Evolutionary conservation across 495 filamentous ascomycete genomes (phyloP), one percentile per base, ranked within the genome.

Genomic region (Haplographium delicatum): DNA sequence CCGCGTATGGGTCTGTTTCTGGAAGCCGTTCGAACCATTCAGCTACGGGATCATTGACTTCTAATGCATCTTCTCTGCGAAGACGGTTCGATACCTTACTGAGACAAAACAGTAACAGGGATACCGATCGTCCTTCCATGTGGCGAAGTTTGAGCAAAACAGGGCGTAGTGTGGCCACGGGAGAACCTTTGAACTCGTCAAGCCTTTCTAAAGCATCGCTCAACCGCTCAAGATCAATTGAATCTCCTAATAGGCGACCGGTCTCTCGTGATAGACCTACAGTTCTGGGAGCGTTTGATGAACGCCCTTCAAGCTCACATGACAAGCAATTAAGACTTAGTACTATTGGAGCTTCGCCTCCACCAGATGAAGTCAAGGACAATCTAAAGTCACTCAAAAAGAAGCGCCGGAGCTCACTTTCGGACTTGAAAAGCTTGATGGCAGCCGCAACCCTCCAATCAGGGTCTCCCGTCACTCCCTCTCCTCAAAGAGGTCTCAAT

Each of bases 141-240:
- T 87, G 91, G 79, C 81, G 93, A 51, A 94, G 82, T 2, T 67
- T 96, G 52, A 95, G 90, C 71, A 98, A 98, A 68, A 84, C 81
- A 60, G 81, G 78, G 44, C 74, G 76, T 27, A 68, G 71, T 34
- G 66, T 71, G 59, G 80, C 70, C 9, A 68, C 76, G 10, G 74
- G 69, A 3, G 83, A 84, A 47, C 66, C 58, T 46, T 44, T 72
- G 34, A 66, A 73, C 22, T 65, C 71, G n/a, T 65, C 68, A 24
- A 88, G 76, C 50, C 65, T 83, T 19, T 75, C 82, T 1, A 89
- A 81, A 62, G 38, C 24, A 3, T 79, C 80, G 13, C 67, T 93
- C 34, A 72, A 78, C 39, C 79, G 90, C 38, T 91, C 90, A 9
- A 87, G 82, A 58, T 96, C 91, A 0, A 88, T 86, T 24, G 91